Evolutionary conservation across 257 asterid genomes (phyloP), one percentile per base, ranked within the genome.

Genomic region (Gynochthodes officinalis): DNA sequence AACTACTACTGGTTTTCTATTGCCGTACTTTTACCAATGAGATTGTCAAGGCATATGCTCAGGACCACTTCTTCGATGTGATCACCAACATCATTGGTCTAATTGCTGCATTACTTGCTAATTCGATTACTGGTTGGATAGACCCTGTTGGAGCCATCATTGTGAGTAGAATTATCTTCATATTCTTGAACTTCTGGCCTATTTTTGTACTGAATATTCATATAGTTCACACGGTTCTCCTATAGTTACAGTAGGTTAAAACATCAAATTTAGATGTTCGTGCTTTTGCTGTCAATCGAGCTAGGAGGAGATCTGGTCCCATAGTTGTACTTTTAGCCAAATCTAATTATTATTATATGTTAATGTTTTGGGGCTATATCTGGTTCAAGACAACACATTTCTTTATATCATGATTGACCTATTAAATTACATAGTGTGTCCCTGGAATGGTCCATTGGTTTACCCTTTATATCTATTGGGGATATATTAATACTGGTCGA

Each of bases 101-200:
- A 12, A 54, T 82, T 61, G 89, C 85, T 13, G 89, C 78, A 40
- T 67, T 85, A 71, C 86, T 85, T 64, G 87, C 89, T 59, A 85
- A 82, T 53, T 80, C 79, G 46, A 61, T 85, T 27, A 77, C 35
- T 46, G 83, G 25, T 58, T 82, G 89, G 89, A 85, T 85, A 80
- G 89, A 85, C 74, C 89, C 89, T 39, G 81, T 82, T 67, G 89
- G 89, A 77, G 89, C 89, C 62, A 85, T 85, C 73, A 80, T 82
- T 73, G 89, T 85, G 77, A 85, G 89, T 84, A 13, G 1, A 64
- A 25, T 69, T 37, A 1, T 18, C 42, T 64, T 19, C 50, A 14
- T 27, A 40, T 54, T 54, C 49, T 64, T n/a, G 4, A 3, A 63
- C 42, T 40, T 39, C 4, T 69, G 44, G n/a, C 30, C 21, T 19